Evolutionary conservation across 345 rosid genomes (phyloP).

Genomic region (Hibiscus tridactylites): DNA sequence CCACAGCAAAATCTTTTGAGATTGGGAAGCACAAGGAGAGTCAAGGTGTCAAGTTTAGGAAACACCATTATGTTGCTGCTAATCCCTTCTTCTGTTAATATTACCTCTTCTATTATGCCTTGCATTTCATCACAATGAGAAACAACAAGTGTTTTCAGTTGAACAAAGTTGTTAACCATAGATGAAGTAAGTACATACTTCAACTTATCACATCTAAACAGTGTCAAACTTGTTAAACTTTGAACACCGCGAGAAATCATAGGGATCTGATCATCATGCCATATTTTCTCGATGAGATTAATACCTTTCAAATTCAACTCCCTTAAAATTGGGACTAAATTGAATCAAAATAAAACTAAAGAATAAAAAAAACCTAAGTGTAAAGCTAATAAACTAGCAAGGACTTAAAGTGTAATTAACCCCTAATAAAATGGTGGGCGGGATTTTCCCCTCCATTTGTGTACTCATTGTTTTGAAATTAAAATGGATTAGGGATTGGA

Average conservation of each 20-base stretch:
- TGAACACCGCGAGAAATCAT: neutral
- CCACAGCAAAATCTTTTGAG: neutral
- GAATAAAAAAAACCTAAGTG: too few species aligned
- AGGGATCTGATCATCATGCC: neutral
- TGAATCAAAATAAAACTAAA: too few species aligned
- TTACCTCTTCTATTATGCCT: neutral
- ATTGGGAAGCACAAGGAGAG: neutral
- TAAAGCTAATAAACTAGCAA: too few species aligned
- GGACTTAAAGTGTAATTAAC: too few species aligned
- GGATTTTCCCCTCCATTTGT: too few species aligned
- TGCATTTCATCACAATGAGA: neutral
- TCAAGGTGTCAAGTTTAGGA: neutral
- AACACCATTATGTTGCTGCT: neutral
- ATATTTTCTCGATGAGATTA: neutral
- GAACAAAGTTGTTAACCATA: neutral
- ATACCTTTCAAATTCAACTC: too few species aligned
- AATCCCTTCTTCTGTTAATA: neutral
- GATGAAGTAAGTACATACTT: neutral
- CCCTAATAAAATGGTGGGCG: too few species aligned
- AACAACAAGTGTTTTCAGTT: neutral
- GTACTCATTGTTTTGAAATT: too few species aligned
- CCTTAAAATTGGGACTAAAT: too few species aligned
- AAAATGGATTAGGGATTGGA: too few species aligned
- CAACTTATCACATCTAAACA: neutral
- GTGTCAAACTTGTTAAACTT: neutral